Percentiles rank a stretch among this genome's conserved stretches.
These are phyloP conservation scores for Penicillium coprophilum DNA, from an alignment of 495 filamentous ascomycete species.

Conservation along the genomic window DNA sequence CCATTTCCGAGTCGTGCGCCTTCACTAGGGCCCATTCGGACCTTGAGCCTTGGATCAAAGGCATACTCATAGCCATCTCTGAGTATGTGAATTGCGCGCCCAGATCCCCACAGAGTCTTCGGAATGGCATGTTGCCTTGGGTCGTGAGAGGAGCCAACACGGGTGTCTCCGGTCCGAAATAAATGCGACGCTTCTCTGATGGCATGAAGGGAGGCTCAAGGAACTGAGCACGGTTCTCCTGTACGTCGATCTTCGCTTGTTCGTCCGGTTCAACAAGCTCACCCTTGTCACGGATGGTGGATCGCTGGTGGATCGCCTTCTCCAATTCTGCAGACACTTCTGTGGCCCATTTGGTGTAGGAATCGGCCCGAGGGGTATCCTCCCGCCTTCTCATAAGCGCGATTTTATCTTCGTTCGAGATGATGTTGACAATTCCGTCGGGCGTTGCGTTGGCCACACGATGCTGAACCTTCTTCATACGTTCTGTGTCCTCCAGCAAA, in stretches of 20 bases:
- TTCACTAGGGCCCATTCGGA: conserved; percentile 93
- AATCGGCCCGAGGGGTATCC: conserved; percentile 66
- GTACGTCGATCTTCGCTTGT: conserved; percentile 37
- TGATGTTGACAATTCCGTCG: conserved; percentile 73
- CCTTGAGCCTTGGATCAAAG: conserved; percentile 86
- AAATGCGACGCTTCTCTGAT: conserved; percentile 88
- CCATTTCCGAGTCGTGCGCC: conserved; percentile 76
- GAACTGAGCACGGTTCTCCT: conserved; percentile 76
- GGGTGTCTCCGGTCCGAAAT: conserved; percentile 91
- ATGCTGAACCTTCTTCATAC: conserved; percentile 41
- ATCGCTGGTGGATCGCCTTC: conserved; percentile 42
- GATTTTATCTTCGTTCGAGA: conserved; percentile 63
- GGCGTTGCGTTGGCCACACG: conserved; percentile 41
- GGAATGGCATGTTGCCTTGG: conserved; percentile 96
- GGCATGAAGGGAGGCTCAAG: conserved; percentile 81
- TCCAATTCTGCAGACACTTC: conserved; percentile 56
- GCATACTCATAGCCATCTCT: conserved; percentile 94
- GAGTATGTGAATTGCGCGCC: conserved; percentile 95
- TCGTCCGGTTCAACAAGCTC: conserved; percentile 14
- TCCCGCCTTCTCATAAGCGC: conserved; percentile 66
- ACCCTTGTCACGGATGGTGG: conserved; percentile 9
- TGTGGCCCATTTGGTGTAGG: conserved; percentile 73
- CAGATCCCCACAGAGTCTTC: conserved; percentile 83
- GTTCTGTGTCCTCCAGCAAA: conserved; percentile 57
- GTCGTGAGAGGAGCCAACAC: conserved; percentile 87